Percentiles rank a stretch among this genome's conserved stretches.
Evolutionary conservation across 2,329 filamentous ascomycete species (phyloP).

Genomic region (Talaromyces albobiverticillius): DNA sequence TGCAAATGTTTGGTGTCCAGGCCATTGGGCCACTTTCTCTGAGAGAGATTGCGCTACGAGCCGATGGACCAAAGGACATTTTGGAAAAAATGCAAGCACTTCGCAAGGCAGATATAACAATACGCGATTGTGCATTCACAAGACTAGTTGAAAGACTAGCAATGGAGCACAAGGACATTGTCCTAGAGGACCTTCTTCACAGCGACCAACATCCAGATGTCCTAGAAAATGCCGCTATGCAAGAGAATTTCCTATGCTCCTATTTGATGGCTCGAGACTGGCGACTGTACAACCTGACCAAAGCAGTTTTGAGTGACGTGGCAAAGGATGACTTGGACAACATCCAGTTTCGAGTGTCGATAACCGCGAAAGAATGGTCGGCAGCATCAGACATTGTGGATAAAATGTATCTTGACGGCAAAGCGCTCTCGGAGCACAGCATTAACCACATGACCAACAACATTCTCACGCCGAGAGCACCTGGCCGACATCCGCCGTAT

Average conservation of each 20-base stretch:
- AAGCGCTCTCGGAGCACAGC: slow-evolving; percentile 44
- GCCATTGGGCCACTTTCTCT: slow-evolving; percentile 72
- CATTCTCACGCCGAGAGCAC: slow-evolving; percentile 29
- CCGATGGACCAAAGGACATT: slow-evolving; percentile 57
- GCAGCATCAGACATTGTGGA: slow-evolving; percentile 37
- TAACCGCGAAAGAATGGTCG: slow-evolving; percentile 30
- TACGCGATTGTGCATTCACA: slow-evolving; percentile 63
- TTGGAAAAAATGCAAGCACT: slow-evolving; percentile 60
- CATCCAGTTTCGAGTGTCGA: slow-evolving; percentile 39
- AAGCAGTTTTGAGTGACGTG: slow-evolving; percentile 50
- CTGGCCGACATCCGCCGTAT: slow-evolving; percentile 22
- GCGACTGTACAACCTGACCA: slow-evolving; percentile 53
- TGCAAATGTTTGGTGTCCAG: slow-evolving; percentile 68
- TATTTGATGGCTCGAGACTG: slow-evolving; percentile 53
- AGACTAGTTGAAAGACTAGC: slow-evolving; percentile 65
- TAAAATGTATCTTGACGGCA: slow-evolving; percentile 48
- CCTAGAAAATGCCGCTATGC: slow-evolving; percentile 55
- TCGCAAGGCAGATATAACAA: slow-evolving; percentile 58
- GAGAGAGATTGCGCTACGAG: slow-evolving; percentile 71
- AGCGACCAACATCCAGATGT: slow-evolving; percentile 66
- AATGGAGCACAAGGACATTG: slow-evolving; percentile 49
- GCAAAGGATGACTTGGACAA: slow-evolving; percentile 32
- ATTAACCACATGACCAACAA: slow-evolving; percentile 42
- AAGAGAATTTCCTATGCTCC: slow-evolving; percentile 53
- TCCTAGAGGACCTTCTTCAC: slow-evolving; percentile 52